These are phyloP conservation scores for Astrephomene gubernaculifera DNA, from an alignment of 139 green algal genomes.

Conservation along the genomic window DNA sequence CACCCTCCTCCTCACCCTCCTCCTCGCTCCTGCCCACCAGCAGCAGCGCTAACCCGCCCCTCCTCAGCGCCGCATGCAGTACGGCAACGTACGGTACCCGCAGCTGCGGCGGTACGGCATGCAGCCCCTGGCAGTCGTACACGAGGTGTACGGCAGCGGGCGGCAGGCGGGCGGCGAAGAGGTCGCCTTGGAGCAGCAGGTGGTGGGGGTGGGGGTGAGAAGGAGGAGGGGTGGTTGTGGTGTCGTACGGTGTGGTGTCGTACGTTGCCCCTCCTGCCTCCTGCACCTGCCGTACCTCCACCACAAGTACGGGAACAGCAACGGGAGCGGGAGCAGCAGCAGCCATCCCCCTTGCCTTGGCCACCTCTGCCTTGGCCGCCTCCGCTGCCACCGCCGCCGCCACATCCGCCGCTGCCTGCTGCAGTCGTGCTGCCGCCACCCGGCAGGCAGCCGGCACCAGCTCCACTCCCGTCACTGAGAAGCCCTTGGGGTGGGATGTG, in stretches of 20 bases:
- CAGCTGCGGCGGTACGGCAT: conserved; percentile 9
- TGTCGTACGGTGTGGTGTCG: no score
- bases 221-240: no score
- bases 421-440: background rate
- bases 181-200: background rate
- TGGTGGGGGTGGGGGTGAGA: no score
- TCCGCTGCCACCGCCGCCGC: background rate
- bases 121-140: conserved; percentile 31
- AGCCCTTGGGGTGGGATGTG: conserved; percentile 3
- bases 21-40: conserved; percentile 5
- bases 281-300: no score
- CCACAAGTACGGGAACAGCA: no score
- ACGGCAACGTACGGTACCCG: background rate
- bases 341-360: no score
- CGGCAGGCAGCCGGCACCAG: background rate
- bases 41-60: conserved; percentile 9
- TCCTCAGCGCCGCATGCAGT: background rate
- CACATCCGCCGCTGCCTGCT: background rate
- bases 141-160: conserved; percentile 4
- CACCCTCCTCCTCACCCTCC: background rate
- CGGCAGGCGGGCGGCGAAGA: background rate
- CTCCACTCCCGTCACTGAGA: conserved; percentile 7
- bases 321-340: no score
- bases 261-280: no score
- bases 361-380: no score